phyloP scores from a whole-genome alignment of 2,329 filamentous ascomycete genomes.

The Pseudogymnoascus sp. region DNA sequence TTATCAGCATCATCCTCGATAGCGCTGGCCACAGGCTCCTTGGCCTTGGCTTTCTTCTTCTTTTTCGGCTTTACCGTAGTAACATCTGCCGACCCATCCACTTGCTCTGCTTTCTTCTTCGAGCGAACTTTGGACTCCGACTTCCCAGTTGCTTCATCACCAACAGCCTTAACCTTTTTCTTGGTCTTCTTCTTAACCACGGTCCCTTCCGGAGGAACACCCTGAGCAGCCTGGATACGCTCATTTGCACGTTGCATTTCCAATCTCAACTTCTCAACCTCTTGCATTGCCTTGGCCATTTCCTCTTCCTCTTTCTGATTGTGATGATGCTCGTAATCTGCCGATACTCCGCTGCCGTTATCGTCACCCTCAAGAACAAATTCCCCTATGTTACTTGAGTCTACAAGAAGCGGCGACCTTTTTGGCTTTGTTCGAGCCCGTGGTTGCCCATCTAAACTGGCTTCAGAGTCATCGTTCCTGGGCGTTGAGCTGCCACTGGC shows the following conservation, averaged over 20 bases:
- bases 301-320: slow-evolving; percentile 74
- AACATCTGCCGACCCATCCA: not conserved
- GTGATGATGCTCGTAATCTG: slow-evolving; percentile 50
- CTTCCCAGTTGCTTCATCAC: slow-evolving; percentile 26
- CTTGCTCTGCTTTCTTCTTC: slow-evolving; percentile 8
- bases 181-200: slow-evolving; percentile 60
- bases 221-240: slow-evolving; percentile 62
- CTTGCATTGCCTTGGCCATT: slow-evolving; percentile 80
- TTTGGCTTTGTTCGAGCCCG: slow-evolving; percentile 45
- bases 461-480: slow-evolving; percentile 47
- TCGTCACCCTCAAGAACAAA: slow-evolving; percentile 59
- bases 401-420: slow-evolving; percentile 71
- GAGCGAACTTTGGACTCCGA: slow-evolving; percentile 17
- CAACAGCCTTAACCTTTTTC: slow-evolving; percentile 36
- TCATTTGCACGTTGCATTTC: slow-evolving; percentile 85
- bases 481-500: slow-evolving; percentile 44
- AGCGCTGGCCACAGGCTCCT: slow-evolving; percentile 22
- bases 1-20: slow-evolving; percentile 22
- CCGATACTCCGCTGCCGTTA: slow-evolving; percentile 27
- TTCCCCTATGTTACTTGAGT: slow-evolving; percentile 72
- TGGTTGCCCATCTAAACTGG: slow-evolving; percentile 39
- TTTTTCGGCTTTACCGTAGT: slow-evolving; percentile 23
- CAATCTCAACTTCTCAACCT: slow-evolving; percentile 77
- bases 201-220: slow-evolving; percentile 58
- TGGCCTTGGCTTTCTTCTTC: slow-evolving; percentile 23